These are phyloP conservation scores for Colletotrichum eleusines DNA, from an alignment of 2,329 filamentous ascomycete genomes.

Conservation along the genomic window DNA sequence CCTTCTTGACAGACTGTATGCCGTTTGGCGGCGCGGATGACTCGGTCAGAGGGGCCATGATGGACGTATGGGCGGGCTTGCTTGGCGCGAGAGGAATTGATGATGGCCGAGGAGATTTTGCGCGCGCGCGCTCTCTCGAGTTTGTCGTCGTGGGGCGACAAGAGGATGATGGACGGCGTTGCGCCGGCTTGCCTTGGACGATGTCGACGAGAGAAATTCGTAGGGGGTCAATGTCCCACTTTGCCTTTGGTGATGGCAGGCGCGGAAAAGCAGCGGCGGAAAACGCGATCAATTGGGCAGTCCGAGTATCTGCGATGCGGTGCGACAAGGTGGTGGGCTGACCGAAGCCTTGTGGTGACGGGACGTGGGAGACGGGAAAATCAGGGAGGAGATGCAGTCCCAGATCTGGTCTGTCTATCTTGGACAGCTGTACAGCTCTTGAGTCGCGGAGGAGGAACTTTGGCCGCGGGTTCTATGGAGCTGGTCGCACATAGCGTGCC, in stretches of 20 bases:
- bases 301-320: not conserved
- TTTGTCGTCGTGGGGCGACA: conserved; percentile 15
- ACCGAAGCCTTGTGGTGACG: conserved; percentile 7
- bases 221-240: not conserved
- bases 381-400: not conserved
- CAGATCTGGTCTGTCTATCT: not conserved
- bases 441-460: conserved; percentile 27
- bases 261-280: too few species aligned
- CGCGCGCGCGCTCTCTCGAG: conserved; percentile 11
- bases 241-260: too few species aligned
- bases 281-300: conserved; percentile 6
- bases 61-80: not conserved
- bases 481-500: not conserved
- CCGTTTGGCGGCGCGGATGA: conserved; percentile 19
- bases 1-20: conserved; percentile 18
- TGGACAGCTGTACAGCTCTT: not conserved
- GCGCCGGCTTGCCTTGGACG: conserved; percentile 15
- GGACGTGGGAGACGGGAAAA: conserved; percentile 2
- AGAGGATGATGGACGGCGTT: conserved; percentile 3
- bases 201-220: not conserved
- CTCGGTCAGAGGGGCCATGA: conserved; percentile 26
- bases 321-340: not conserved
- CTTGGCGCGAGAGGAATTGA: not conserved
- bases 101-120: conserved; percentile 10
- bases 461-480: conserved; percentile 19